Conservation (phyloP, 768 basidiomycete genomes). For the Suillus luteus region DNA sequence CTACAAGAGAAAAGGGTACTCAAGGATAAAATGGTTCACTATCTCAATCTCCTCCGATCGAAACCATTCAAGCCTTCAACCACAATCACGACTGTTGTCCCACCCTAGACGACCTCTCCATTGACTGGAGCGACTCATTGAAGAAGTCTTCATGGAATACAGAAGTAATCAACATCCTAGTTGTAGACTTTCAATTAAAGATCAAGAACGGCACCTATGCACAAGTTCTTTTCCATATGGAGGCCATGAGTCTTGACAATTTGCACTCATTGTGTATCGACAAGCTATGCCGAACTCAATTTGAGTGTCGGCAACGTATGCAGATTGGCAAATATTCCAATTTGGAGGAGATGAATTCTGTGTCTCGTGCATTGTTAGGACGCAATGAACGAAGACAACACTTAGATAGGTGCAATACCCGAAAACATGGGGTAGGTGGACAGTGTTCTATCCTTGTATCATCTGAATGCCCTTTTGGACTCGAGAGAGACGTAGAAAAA, state of each 20-base stretch:
- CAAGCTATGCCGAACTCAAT: slow-evolving; percentile 1
- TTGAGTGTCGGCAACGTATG: not conserved
- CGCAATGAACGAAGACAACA: not conserved
- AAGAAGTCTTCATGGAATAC: not conserved
- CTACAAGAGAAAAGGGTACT: not conserved
- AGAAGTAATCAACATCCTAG: not conserved
- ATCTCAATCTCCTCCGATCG: not conserved
- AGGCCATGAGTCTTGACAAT: not conserved
- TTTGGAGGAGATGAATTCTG: not conserved
- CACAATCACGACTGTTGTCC: not conserved
- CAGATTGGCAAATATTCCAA: not conserved
- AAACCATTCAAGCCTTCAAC: not conserved
- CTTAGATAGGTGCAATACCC: not conserved
- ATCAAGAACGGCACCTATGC: not conserved
- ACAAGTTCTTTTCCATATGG: not conserved
- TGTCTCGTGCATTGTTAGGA: not conserved
- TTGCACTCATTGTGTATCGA: not conserved
- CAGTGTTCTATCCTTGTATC: not conserved
- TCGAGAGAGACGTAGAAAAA: not conserved
- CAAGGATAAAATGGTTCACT: not conserved
- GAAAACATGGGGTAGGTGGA: slow-evolving; percentile 1
- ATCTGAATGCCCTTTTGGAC: slow-evolving; percentile 9
- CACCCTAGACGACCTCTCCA: not conserved
- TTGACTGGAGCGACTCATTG: not conserved
- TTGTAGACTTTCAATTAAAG: not conserved